Evolutionary conservation across 164 flowering plant genomes (phyloP).

Genomic region (Taxillus chinensis): DNA sequence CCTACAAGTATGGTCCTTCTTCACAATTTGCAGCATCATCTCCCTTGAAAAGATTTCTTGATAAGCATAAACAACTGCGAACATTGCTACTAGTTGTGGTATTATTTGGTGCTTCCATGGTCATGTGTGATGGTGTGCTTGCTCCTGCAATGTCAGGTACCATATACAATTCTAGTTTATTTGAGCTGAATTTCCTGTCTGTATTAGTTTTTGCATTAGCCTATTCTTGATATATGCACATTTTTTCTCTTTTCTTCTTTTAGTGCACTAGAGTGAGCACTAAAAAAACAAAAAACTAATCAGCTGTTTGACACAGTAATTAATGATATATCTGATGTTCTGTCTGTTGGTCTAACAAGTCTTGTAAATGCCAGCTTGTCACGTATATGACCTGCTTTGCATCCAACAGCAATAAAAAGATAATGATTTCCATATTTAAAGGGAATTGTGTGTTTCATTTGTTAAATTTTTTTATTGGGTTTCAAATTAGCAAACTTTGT

Average conservation of each 20-base stretch:
- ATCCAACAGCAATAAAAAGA: too few relatives aligned
- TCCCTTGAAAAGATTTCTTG: slow-evolving; percentile 55
- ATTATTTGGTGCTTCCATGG: slow-evolving; percentile 76
- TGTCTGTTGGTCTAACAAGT: too few relatives aligned
- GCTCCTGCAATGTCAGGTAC: slow-evolving; percentile 90
- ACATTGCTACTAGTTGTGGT: slow-evolving; percentile 56
- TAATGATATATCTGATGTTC: too few relatives aligned
- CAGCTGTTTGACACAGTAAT: too few relatives aligned
- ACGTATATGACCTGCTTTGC: too few relatives aligned
- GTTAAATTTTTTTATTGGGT: neutral
- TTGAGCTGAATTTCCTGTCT: neutral
- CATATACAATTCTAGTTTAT: neutral
- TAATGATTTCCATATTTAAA: neutral
- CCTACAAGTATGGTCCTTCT: slow-evolving; percentile 61
- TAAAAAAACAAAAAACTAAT: too few relatives aligned
- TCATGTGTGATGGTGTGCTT: slow-evolving; percentile 82
- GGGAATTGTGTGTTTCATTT: neutral
- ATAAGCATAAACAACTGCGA: slow-evolving; percentile 53
- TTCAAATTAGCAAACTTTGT: too few relatives aligned
- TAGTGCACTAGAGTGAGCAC: too few relatives aligned
- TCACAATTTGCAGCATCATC: slow-evolving; percentile 22
- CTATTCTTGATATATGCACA: too few relatives aligned
- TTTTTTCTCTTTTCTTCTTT: too few relatives aligned
- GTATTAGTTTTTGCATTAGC: neutral
- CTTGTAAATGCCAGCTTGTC: too few relatives aligned